Conservation (phyloP, 495 filamentous ascomycete species). For the Pseudoneurospora amorphoporcata region DNA sequence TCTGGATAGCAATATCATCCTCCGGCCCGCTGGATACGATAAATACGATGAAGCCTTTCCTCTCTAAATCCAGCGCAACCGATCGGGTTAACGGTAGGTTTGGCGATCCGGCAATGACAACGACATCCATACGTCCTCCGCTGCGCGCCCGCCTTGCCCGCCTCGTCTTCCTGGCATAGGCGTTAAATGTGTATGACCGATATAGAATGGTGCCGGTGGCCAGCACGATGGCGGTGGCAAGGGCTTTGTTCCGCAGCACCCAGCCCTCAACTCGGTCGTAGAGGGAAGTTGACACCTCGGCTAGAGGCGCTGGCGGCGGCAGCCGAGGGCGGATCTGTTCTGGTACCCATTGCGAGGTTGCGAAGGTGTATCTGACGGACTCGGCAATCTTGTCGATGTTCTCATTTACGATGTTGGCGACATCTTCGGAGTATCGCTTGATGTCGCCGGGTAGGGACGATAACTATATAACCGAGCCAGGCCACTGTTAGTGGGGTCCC, state of each 20-base stretch:
- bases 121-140: constrained; percentile 81
- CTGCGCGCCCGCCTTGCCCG: constrained; percentile 67
- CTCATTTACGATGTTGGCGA: constrained; percentile 67
- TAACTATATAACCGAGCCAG: constrained; percentile 37
- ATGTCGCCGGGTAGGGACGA: constrained; percentile 63
- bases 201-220: constrained; percentile 60
- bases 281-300: constrained; percentile 23
- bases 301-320: constrained; percentile 31
- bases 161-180: constrained; percentile 50
- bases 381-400: constrained; percentile 61
- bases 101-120: constrained; percentile 77
- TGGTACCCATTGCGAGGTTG: constrained; percentile 58
- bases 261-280: constrained; percentile 42
- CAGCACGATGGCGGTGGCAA: constrained; percentile 56
- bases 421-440: constrained; percentile 48
- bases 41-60: constrained; percentile 88
- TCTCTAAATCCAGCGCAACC: constrained; percentile 74
- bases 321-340: constrained; percentile 51
- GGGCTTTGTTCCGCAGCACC: constrained; percentile 56
- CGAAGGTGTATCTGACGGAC: constrained; percentile 50
- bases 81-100: constrained; percentile 70
- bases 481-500: not conserved
- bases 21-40: constrained; percentile 68
- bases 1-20: constrained; percentile 71
- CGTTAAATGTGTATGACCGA: constrained; percentile 52